These are phyloP conservation scores for Auricularia auricula-judae DNA, from an alignment of 768 basidiomycete genomes.

Conservation along the genomic window DNA sequence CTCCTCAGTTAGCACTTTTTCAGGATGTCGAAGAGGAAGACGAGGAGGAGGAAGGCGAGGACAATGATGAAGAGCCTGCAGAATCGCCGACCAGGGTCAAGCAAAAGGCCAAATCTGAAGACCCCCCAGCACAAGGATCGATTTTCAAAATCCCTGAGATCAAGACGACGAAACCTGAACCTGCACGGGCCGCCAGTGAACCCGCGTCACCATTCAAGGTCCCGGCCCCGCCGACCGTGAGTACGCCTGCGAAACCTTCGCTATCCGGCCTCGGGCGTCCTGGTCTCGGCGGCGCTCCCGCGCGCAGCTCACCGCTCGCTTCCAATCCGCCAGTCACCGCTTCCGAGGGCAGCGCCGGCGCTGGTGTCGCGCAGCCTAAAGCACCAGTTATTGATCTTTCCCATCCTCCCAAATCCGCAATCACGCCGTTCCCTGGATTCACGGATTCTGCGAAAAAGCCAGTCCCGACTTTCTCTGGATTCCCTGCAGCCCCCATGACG, in stretches of 20 bases:
- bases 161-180: conserved; percentile 7
- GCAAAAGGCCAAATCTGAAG: conserved; percentile 15
- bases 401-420: not conserved
- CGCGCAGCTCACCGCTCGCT: conserved; percentile 8
- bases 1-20: not conserved
- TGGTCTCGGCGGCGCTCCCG: conserved; percentile 1
- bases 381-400: not conserved
- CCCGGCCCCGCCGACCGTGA: not conserved
- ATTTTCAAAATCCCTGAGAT: not conserved
- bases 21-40: conserved; percentile 8
- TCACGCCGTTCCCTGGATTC: not conserved
- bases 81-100: conserved; percentile 1
- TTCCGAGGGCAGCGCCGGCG: not conserved
- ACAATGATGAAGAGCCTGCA: conserved; percentile 20
- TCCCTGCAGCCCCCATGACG: not conserved
- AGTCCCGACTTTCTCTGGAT: not conserved
- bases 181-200: not conserved
- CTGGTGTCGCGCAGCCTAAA: not conserved
- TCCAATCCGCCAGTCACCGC: conserved; percentile 6
- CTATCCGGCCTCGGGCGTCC: not conserved
- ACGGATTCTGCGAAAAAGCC: not conserved
- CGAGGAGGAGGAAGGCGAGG: conserved; percentile 18
- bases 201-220: not conserved
- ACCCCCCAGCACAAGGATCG: not conserved
- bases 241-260: not conserved